Evolutionary conservation across 345 rosid species (phyloP).

Genomic region (Hibiscus syriacus): DNA sequence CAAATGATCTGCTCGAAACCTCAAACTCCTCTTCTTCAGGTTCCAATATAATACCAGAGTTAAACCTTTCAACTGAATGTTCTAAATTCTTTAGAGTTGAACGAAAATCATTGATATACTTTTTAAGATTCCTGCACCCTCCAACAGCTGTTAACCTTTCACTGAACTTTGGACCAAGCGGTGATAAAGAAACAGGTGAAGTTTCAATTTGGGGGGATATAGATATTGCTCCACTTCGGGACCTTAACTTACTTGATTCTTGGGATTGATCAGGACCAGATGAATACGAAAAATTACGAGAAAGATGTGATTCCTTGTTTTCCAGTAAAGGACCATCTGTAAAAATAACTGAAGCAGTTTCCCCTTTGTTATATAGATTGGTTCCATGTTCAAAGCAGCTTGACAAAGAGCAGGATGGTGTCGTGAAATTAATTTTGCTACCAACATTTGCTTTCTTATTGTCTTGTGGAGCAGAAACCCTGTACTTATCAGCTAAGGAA

Average conservation of each 20-base stretch:
- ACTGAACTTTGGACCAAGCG: conserved; percentile 73
- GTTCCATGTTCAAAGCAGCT: conserved; percentile 38
- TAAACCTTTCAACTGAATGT: conserved; percentile 24
- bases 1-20: conserved; percentile 45
- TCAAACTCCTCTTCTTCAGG: conserved; percentile 33
- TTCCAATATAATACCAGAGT: conserved; percentile 19
- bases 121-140: conserved; percentile 32
- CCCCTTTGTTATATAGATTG: conserved; percentile 20
- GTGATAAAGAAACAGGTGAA: conserved; percentile 62
- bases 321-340: conserved; percentile 78
- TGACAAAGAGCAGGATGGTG: conserved; percentile 35
- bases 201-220: conserved; percentile 28
- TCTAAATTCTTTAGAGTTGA: conserved; percentile 34
- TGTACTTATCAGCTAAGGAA: conserved; percentile 19
- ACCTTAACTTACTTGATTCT: conserved; percentile 29
- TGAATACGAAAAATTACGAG: conserved; percentile 24
- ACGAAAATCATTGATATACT: conserved; percentile 18
- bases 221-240: conserved; percentile 37
- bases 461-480: conserved; percentile 38
- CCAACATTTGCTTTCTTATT: conserved; percentile 52
- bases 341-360: conserved; percentile 35
- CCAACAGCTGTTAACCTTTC: conserved; percentile 41
- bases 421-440: conserved; percentile 21
- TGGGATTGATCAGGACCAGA: conserved; percentile 29
- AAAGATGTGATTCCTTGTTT: conserved; percentile 19